Base-by-base conservation (phyloP, 2,329 filamentous ascomycete species). In the Aureobasidium sp. region DNA sequence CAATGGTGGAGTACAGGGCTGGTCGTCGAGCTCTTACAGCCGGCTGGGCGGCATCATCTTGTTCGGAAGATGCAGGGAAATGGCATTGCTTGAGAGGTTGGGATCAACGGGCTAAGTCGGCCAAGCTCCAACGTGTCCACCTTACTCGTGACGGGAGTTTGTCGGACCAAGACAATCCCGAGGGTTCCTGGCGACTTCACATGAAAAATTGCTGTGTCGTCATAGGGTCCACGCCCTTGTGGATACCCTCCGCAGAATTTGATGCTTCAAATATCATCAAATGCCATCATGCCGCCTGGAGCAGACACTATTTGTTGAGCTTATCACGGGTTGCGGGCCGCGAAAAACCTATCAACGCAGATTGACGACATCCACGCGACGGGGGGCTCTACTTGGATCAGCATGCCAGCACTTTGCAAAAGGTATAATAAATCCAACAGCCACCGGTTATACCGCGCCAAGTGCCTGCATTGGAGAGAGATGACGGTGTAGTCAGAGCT, bases 81-180 rank as follows among this genome's bases (percentile, higher is more conserved):
- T 49, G 57, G 34, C 57, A 49, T 51, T 49, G 44, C 57, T 49
- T 48, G 42, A 41, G 57, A 60, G 57, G 57, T 60, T 60, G 57
- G 57, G 57, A 60, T 60, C 57, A 60, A 60, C 57, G 57, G 57
- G 45, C 45, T 51, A 60, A 51, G 55, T 48, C 42, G 42, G 55
- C 55, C 44, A 49, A 60, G 57, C 44, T 60, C 45, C 45, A 48
- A 48, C 45, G 45, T 48, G 25, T 17, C 15, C 34, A 51, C 57
- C 12, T 45, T 22, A 51, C 37, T 51, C 57, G 57, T 25, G 57
- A 51, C 45, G 41, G 57, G 29, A n/a, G 12, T 47, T 60, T 25
- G 45, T 51, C 57, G 57, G 57, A 41, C 57, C 45, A 60, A 49
- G 45, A 25, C n/a, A 60, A 27, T 14, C 17, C 57, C 57, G 57